Base-by-base conservation (phyloP, 805 yeast genomes). In the Scheffersomyces coipomensis region DNA sequence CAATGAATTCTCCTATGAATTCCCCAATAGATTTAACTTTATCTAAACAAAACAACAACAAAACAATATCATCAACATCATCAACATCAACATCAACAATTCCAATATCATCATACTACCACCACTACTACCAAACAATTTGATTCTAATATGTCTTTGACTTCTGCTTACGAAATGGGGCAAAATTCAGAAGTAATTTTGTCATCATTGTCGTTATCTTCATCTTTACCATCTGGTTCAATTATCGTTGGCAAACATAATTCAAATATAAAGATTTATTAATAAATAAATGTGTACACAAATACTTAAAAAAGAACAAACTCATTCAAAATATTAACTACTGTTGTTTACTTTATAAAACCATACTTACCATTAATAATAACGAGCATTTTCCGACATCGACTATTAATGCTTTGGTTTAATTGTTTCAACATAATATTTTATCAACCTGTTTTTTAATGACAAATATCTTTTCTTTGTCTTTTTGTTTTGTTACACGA, bases 121-220 rank as follows among this genome's bases (percentile, higher is more conserved):
- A 31, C 16, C 23, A 27, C 31, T 27, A 33, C 34, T 33, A 13
- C 19, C 9, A 15, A 16, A 24, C 19, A 25, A 5, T 15, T 11
- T 33, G 18, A 15, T 37, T 40, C 25, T 4, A 27, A 37, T 21
- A 41, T 15, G 23, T 46, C 44, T 30, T 38, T 44, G 11, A 23
- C 37, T 24, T 33, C 36, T 23, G 38, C 29, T 18, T 49, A 48
- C 53, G 70, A 62, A 56, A 51, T 66, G 68, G 72, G 60, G 72
- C 73, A 68, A 64, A 66, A 66, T 67, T 67, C 73, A 58, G 73
- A 62, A 68, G 73, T 54, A 61, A 66, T 67, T 68, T 64, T 64
- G 69, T 35, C 35, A 15, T 18, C 30, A 32, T 16, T 16, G 9
- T 15, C 21, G 24, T 17, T n/a, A 24, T 22, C 15, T 13, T 15